phyloP scores from a whole-genome alignment of 2,329 filamentous ascomycete species.

The Ceratocystis cubensis region DNA sequence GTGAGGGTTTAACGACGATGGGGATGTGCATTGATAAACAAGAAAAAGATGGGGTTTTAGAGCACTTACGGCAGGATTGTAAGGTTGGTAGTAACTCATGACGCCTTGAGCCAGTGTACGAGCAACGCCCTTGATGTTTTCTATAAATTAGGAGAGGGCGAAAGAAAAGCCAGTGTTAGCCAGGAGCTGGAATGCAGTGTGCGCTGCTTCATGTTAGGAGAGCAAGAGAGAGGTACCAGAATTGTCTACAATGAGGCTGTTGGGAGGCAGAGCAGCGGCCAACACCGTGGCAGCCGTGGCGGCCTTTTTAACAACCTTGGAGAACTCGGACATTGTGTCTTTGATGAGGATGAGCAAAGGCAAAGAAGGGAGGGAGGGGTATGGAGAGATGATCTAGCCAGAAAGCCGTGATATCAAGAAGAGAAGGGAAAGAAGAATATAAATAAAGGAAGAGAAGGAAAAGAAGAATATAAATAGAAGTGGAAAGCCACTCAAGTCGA shows the following conservation, averaged over 20 bases:
- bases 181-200: background rate
- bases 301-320: constrained; percentile 14
- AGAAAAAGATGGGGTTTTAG: background rate
- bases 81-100: constrained; percentile 54
- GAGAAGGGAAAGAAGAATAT: background rate
- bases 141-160: background rate
- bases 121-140: constrained; percentile 48
- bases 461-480: background rate
- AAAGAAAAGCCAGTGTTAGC: constrained; percentile 29
- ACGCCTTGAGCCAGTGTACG: constrained; percentile 47
- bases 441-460: background rate
- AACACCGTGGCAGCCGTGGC: constrained; percentile 2
- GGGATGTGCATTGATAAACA: constrained; percentile 20
- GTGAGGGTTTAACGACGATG: background rate
- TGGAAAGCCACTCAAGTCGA: background rate
- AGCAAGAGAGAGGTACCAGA: constrained; percentile 9
- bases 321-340: constrained; percentile 13
- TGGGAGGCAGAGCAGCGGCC: constrained; percentile 15
- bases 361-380: background rate
- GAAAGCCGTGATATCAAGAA: background rate
- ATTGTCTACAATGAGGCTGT: constrained; percentile 13
- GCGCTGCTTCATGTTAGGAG: background rate
- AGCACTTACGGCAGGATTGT: constrained; percentile 26
- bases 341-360: background rate
- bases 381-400: background rate